Base-by-base conservation (phyloP, 202 grass and related monocot species). In the Elaeis oleifera region DNA sequence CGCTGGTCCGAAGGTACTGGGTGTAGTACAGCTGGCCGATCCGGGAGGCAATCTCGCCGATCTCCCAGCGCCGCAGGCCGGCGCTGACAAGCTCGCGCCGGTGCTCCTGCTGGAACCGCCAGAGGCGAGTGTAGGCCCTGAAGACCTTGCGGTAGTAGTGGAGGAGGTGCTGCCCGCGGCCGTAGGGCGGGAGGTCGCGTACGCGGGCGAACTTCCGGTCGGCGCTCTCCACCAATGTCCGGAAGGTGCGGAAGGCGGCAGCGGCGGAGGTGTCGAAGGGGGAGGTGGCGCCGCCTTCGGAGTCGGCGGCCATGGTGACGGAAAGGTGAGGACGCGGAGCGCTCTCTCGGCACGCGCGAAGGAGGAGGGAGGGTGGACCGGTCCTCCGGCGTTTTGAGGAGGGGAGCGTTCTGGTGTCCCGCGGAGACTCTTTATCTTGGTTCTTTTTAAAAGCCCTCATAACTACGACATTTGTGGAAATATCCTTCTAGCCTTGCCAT, bases 181-280 rank as follows among this genome's bases (percentile, higher is more conserved):
- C 70, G 72, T 82, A 89, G 25, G 82, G 79, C 36, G 84, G 94
- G 28, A 99, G 59, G 85, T 99, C 94, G 5, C 88, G 88, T 36
- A 87, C 88, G 32, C 85, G 85, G 65, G 88, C 94, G 83, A 89
- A 99, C 85, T 99, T 94, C 51, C 88, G 77, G 65, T 99, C 85
- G 49, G 94, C 94, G 57, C 70, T 72, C 69, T 89, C 88, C 65
- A 62, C 56, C 23, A 87, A 74, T 23, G 82, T 68, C 62, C 79
- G 84, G 65, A 94, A 99, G 58, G 74, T 14, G 18, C 26, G 18
- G 28, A 56, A 27, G 65, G 6, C 4, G 9, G 54, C 53, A 4
- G 52, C 15, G 27, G 52, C 9, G 13, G 51, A 3, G n/a, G 27
- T 1, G 36, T 9, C 8, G 9, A 11, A 44, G 8, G 36, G 9